phyloP scores from a whole-genome alignment of 306 rosid species.

The Dicorynia guianensis region DNA sequence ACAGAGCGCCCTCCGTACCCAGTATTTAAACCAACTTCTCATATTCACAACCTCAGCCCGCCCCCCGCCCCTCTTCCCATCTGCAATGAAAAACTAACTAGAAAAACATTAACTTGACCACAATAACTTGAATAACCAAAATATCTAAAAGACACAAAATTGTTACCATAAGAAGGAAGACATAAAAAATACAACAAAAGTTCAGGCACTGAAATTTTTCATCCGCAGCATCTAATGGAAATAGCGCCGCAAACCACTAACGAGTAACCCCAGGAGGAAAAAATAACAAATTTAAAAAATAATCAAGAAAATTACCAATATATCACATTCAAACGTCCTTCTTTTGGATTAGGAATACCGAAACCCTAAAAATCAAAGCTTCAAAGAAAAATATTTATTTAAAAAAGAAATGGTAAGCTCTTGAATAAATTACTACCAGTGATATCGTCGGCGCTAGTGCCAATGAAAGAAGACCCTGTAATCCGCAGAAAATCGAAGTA shows the following conservation, averaged over 20 bases:
- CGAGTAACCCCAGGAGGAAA: neutral
- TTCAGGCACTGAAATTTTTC: neutral
- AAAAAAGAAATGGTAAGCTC: conserved; percentile 3
- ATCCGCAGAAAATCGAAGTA: conserved; percentile 33
- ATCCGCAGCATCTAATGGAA: neutral
- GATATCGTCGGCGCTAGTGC: neutral
- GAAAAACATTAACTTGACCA: neutral
- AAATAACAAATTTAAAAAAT: neutral
- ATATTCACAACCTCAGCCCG: neutral
- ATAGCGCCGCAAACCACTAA: neutral
- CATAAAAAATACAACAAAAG: neutral
- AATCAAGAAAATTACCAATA: conserved; percentile 1
- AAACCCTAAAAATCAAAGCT: conserved; percentile 50
- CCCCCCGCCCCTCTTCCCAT: neutral
- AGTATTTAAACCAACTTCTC: neutral
- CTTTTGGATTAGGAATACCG: conserved; percentile 28
- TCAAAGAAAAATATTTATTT: neutral
- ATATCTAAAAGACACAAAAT: neutral
- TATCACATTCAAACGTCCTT: conserved; percentile 34
- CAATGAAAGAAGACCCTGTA: conserved; percentile 23
- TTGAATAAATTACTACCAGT: conserved; percentile 25
- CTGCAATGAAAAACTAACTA: neutral
- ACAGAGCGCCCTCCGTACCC: neutral
- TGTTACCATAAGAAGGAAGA: conserved; percentile 1
- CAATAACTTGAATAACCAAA: neutral